Evolutionary conservation across 805 yeast genomes (phyloP).

Genomic region (Wickerhamomyces xylosicus): DNA sequence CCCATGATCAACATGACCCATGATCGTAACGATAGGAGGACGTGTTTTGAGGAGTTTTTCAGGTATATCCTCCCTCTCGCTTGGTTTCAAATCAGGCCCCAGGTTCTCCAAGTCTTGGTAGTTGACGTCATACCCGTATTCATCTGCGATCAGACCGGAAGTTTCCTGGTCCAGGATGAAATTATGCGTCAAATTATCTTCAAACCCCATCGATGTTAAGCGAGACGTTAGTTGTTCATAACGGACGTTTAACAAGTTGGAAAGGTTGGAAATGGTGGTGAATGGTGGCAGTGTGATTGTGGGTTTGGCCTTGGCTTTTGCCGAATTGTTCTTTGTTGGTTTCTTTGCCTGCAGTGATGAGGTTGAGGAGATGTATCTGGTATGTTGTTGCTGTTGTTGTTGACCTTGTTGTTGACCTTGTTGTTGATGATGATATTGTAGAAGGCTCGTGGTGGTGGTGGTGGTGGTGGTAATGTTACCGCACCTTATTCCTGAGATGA

Average conservation of each 20-base stretch:
- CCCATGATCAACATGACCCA: conserved; percentile 99
- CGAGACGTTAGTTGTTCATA: conserved; percentile 47
- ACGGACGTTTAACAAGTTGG: conserved; percentile 59
- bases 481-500: too few relatives aligned
- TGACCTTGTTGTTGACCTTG: too few relatives aligned
- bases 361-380: neutral
- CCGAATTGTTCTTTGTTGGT: neutral
- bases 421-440: too few relatives aligned
- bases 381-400: too few relatives aligned
- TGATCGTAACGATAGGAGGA: conserved; percentile 92
- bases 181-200: conserved; percentile 46
- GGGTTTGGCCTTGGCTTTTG: neutral
- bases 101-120: conserved; percentile 12
- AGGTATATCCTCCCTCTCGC: conserved; percentile 32
- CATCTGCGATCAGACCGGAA: conserved; percentile 81
- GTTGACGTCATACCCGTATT: conserved; percentile 60
- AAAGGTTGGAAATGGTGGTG: conserved; percentile 68
- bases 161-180: conserved; percentile 80
- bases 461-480: too few relatives aligned
- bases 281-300: conserved; percentile 54
- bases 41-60: conserved; percentile 42
- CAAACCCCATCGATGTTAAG: conserved; percentile 64
- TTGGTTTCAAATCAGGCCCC: conserved; percentile 43
- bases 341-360: neutral
- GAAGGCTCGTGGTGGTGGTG: too few relatives aligned